Conservation (phyloP, 129 eudicot species). For the Chrysanthemum seticuspe region DNA sequence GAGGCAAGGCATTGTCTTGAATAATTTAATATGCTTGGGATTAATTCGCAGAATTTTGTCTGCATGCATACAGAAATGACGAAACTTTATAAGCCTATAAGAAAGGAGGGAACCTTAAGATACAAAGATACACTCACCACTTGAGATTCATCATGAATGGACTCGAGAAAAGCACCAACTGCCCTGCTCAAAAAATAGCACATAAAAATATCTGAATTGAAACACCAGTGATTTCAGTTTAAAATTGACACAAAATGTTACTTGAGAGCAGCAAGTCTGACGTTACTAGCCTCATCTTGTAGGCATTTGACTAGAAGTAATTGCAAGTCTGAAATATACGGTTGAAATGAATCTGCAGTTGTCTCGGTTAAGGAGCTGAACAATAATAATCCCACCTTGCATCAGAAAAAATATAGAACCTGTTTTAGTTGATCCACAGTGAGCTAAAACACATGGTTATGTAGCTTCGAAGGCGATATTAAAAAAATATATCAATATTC, state of each 20-base stretch:
- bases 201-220: background rate
- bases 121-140: slow-evolving; percentile 55
- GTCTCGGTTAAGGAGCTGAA: slow-evolving; percentile 92
- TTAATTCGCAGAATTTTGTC: slow-evolving; percentile 77
- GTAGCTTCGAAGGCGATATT: background rate
- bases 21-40: slow-evolving; percentile 79
- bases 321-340: slow-evolving; percentile 73
- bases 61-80: slow-evolving; percentile 30
- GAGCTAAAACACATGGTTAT: background rate
- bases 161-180: slow-evolving; percentile 90
- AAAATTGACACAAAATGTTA: slow-evolving; percentile 32
- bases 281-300: slow-evolving; percentile 76
- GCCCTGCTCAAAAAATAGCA: slow-evolving; percentile 53
- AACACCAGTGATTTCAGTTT: background rate
- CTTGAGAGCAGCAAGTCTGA: slow-evolving; percentile 95
- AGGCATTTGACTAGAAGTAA: slow-evolving; percentile 75
- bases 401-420: slow-evolving; percentile 29
- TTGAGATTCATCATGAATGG: slow-evolving; percentile 76
- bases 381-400: slow-evolving; percentile 84
- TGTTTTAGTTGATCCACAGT: slow-evolving; percentile 26
- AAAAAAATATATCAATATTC: background rate
- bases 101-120: background rate
- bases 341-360: slow-evolving; percentile 76
- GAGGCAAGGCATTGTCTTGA: slow-evolving; percentile 81
- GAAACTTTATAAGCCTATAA: background rate